Evolutionary conservation across 73 alveolate genomes (phyloP), one percentile per base, ranked within the genome.

Genomic region (Blepharisma japonicum): DNA sequence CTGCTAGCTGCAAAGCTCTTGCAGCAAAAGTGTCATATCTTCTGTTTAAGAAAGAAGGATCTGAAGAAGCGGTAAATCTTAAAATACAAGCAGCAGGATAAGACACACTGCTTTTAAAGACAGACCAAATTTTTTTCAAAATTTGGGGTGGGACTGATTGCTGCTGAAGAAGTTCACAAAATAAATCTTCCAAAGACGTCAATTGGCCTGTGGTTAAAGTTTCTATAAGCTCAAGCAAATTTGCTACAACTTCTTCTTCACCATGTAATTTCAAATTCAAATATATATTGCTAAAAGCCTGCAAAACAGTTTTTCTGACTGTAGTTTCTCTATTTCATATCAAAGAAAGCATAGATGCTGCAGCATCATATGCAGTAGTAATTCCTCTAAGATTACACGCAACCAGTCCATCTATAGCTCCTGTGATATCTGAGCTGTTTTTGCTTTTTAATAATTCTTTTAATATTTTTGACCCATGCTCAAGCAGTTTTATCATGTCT

Each of bases 341-440:
- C 39, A 88, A 55, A 9, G 77, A 55, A 4, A 88, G 83, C 90
- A 88, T 88, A 38, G 83, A 79, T 66, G 68, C 48, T 8, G 81
- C 86, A 27, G 90, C 95, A 61, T 86, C 77, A 50, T 72, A 70
- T 18, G 96, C 89, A 20, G 82, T 50, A 71, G 82, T 80, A 14
- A 92, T 89, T 32, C 94, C 88, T 71, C 71, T 82, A 23, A 74
- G 51, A 61, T 84, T 81, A n/a, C 91, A 90, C 42, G 83, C 70
- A 23, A 76, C 55, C 49, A 92, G 83, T 68, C 83, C 67, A 67
- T 87, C 93, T 8, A 92, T 85, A 32, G 96, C 71, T 77, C 91
- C 98, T 9, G 66, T 79, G 55, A 92, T 89, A 84, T 92, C 98
- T 1, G 82, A 42, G n/a, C 49, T 81, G 32, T 90, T 92, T 77